Evolutionary conservation across 1,284 basidiomycete genomes (phyloP), one percentile per base, ranked within the genome.

Genomic region (Exsudoporus floridanus): DNA sequence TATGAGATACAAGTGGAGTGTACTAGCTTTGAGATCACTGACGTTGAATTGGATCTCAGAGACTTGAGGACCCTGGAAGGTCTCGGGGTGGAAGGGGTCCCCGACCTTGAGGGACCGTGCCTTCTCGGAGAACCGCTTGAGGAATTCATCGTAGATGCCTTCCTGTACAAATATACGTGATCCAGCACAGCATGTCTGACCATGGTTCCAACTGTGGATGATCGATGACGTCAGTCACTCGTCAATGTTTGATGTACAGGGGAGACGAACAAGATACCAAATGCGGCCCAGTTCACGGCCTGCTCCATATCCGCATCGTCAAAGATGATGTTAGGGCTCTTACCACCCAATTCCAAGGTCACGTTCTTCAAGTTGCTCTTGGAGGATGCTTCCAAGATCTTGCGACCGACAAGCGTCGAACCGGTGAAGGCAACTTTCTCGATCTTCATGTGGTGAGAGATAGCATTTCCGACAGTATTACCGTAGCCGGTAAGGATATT

Each of bases 311-410:
- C 79, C 0, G 85, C 84, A 60, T 90, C 87, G 54, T 89, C 75
- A 55, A 84, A 88, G 55, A 90, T 76, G 66, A 89, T 81, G 66
- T 86, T 90, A 21, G 93, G 90, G 55, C 86, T 88, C 80, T 97
- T 98, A 34, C 94, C 94, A 35, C 94, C 94, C 44, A 98, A 82
- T 74, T 98, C 94, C 62, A 97, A 84, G 5, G 92, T 93, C 46
- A 96, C 88, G 46, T 82, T 83, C 78, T 96, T 96, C 62, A 98
- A 71, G 70, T 97, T 95, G 44, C 80, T 86, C 73, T 86, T 83
- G 5, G 92, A 85, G 1, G 93, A 85, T 0, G 88, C 82, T 63
- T 90, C 83, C 80, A 93, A 84, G 72, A 98, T 84, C 70, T 88
- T 86, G 21, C 92, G 82, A 5, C 95, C 95, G 31, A 92, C 86